A percentile compares a stretch with the other conserved stretches of the same genome.
phyloP scores from a whole-genome alignment of 495 filamentous ascomycete genomes.

The Hypoxylon perforatum region DNA sequence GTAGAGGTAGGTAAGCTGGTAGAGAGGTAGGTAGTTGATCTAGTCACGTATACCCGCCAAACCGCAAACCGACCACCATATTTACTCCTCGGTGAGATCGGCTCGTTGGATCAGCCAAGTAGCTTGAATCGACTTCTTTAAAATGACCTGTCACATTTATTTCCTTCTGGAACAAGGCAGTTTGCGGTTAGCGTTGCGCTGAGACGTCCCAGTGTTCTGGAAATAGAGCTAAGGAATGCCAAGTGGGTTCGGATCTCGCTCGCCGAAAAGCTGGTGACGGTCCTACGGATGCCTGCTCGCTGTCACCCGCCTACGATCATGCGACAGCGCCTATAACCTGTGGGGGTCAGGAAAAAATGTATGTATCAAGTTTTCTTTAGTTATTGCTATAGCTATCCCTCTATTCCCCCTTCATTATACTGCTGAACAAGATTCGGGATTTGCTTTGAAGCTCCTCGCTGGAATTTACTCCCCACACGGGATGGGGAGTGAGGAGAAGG shows the following conservation, averaged over 20 bases:
- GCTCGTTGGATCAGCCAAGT: constrained; percentile 25
- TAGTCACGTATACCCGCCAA: constrained; percentile 10
- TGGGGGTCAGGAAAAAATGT: not conserved
- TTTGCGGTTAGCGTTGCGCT: constrained; percentile 35
- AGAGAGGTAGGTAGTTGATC: no score
- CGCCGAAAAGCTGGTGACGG: constrained; percentile 22
- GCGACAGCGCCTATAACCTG: not conserved
- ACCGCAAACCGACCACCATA: constrained; percentile 35
- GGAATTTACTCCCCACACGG: constrained; percentile 30
- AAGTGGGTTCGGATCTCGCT: constrained; percentile 38
- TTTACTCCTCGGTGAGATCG: constrained; percentile 31
- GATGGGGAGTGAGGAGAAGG: constrained; percentile 16
- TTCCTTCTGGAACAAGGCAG: constrained; percentile 22
- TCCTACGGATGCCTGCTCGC: constrained; percentile 10
- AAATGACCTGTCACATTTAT: constrained; percentile 35
- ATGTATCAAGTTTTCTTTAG: not conserved
- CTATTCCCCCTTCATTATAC: no score
- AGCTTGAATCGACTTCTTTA: constrained; percentile 26
- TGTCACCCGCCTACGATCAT: not conserved
- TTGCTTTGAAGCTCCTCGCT: constrained; percentile 4
- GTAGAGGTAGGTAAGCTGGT: no score
- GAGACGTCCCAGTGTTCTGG: constrained; percentile 43
- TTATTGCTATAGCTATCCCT: no score
- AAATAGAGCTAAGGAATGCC: constrained; percentile 38
- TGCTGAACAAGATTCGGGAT: not conserved